Evolutionary conservation across 768 basidiomycete genomes (phyloP), one percentile per base, ranked within the genome.

Genomic region (Boletellus emodensis): DNA sequence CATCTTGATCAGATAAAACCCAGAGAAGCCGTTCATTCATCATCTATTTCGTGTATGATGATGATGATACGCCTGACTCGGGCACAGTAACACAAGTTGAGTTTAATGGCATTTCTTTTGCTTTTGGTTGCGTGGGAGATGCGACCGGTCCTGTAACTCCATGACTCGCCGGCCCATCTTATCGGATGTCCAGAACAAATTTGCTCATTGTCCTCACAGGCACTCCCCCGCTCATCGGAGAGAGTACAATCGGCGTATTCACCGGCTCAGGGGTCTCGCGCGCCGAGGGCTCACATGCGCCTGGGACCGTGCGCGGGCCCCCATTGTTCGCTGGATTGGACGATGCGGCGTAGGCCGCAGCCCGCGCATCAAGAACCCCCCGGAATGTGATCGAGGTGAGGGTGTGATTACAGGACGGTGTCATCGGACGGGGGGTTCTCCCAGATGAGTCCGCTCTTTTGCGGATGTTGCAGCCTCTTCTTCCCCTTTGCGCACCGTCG

Each of bases 261-360:
- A 18, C 9, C 30, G 17, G n/a, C 3, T 6, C 24, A 24, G 24
- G 6, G 24, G 24, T 3, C 24, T 24, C 24, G 24, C 8, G 41
- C 41, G 30, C 4, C 13, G 17, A 42, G 10, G n/a, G 11, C 41
- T 42, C 41, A 18, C 30, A 42, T 36, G 35, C 44, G 6, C 14
- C 3, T 18, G 13, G 26, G 26, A 20, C 17, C 26, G 30, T 46
- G 28, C 28, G 13, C 17, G 20, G n/a, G 38, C 18, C 4, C 2
- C 44, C 46, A 52, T 52, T 48, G 51, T 52, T 44, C 41, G 51
- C 51, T 44, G 32, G 36, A 38, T 48, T 52, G 43, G 46, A 52
- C 51, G 26, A 13, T 44, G 12, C 42, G 18, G 24, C 24, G 24
- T 24, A n/a, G n/a, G 22, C 34, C 30, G 22, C 39, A 4, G 14